A percentile compares a stretch with the other conserved stretches of the same genome.
phyloP scores from a whole-genome alignment of 495 filamentous ascomycete genomes.

The Penicillium angulare region DNA sequence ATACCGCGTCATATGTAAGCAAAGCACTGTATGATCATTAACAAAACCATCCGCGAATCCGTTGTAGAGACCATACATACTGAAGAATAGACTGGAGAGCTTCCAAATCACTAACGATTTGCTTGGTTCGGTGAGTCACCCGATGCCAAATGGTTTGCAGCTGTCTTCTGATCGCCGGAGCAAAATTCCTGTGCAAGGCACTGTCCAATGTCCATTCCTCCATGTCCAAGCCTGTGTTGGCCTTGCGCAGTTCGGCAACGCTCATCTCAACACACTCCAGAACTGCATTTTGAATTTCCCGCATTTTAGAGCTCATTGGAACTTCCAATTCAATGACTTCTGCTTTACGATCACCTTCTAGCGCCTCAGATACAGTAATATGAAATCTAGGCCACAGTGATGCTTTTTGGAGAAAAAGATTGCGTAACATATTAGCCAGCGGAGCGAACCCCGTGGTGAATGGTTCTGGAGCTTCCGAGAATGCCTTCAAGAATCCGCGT shows the following conservation, averaged over 20 bases:
- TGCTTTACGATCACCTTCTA: constrained; percentile 89
- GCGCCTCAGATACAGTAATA: constrained; percentile 77
- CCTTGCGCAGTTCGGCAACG: constrained; percentile 86
- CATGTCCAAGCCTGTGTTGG: constrained; percentile 87
- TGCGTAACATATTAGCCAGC: constrained; percentile 85
- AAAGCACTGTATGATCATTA: constrained; percentile 50
- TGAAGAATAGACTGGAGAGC: constrained; percentile 86
- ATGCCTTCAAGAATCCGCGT: constrained; percentile 89
- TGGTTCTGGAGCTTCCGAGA: constrained; percentile 91
- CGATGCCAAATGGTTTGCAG: constrained; percentile 97
- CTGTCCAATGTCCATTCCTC: constrained; percentile 97
- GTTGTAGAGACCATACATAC: constrained; percentile 31
- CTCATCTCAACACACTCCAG: constrained; percentile 96
- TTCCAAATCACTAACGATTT: constrained; percentile 86
- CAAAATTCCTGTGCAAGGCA: constrained; percentile 89
- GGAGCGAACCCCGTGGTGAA: constrained; percentile 90
- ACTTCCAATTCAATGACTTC: constrained; percentile 97
- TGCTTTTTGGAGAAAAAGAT: constrained; percentile 84
- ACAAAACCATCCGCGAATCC: background rate
- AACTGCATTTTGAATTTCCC: constrained; percentile 86
- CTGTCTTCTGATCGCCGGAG: constrained; percentile 82
- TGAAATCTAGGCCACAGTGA: constrained; percentile 97
- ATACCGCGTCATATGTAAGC: constrained; percentile 85
- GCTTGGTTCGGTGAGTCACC: constrained; percentile 89
- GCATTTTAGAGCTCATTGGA: constrained; percentile 95